Conservation (phyloP, 805 yeast species). For the Candida chilensis region DNA sequence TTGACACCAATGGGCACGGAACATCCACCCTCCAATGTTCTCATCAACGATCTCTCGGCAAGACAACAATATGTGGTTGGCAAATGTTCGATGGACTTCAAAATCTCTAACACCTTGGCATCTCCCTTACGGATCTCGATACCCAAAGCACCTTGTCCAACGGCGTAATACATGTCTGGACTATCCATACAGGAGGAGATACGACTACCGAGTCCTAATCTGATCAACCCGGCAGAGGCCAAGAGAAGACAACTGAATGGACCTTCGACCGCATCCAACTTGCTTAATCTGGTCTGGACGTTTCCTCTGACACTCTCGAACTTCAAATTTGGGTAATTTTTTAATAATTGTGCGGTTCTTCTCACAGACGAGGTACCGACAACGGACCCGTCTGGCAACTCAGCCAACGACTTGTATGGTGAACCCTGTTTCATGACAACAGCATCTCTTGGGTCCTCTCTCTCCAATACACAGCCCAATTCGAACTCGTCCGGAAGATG, state of each 20-base stretch:
- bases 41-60: slow-evolving; percentile 84
- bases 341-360: slow-evolving; percentile 83
- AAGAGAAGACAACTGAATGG: slow-evolving; percentile 68
- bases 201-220: slow-evolving; percentile 65
- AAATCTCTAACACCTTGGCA: slow-evolving; percentile 42
- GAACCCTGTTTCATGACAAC: slow-evolving; percentile 64
- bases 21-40: slow-evolving; percentile 93
- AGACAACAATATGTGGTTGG: slow-evolving; percentile 66
- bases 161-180: slow-evolving; percentile 88
- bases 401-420: slow-evolving; percentile 52
- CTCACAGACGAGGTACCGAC: slow-evolving; percentile 95
- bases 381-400: slow-evolving; percentile 75
- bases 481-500: slow-evolving; percentile 82
- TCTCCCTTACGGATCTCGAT: slow-evolving; percentile 78
- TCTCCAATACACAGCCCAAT: slow-evolving; percentile 74
- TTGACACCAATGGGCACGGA: slow-evolving; percentile 94
- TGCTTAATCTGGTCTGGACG: slow-evolving; percentile 67
- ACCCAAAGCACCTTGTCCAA: slow-evolving; percentile 98
- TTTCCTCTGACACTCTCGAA: slow-evolving; percentile 88
- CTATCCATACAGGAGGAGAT: slow-evolving; percentile 65
- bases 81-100: slow-evolving; percentile 56
- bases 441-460: slow-evolving; percentile 95
- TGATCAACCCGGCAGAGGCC: slow-evolving; percentile 86
- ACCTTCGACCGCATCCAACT: slow-evolving; percentile 65
- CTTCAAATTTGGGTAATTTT: slow-evolving; percentile 63